phyloP scores from a whole-genome alignment of 2,329 filamentous ascomycete species.

The Beauveria rudraprayagi region DNA sequence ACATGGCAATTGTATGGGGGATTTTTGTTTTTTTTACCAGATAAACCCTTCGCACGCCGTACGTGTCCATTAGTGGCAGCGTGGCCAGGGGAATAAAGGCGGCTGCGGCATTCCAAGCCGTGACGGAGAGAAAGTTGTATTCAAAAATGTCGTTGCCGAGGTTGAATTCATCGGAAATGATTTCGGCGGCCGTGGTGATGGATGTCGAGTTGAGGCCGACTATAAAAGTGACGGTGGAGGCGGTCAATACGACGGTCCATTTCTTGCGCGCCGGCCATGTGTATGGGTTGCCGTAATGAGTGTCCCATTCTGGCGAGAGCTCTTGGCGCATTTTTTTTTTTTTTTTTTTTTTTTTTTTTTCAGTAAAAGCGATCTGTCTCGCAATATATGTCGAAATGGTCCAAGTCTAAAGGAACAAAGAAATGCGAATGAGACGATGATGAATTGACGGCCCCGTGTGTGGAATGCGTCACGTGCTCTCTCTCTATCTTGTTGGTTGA shows the following conservation, averaged over 20 bases:
- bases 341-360: background rate
- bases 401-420: too few species aligned
- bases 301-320: background rate
- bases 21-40: background rate
- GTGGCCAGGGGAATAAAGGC: conserved; percentile 9
- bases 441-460: background rate
- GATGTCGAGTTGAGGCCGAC: conserved; percentile 13
- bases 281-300: conserved; percentile 8
- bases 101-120: conserved; percentile 13
- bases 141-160: conserved; percentile 3
- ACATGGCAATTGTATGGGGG: background rate
- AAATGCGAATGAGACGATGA: too few species aligned
- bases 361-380: too few species aligned
- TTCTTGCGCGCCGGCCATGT: conserved; percentile 9
- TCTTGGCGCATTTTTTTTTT: background rate
- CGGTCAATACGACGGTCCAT: conserved; percentile 11
- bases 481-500: background rate
- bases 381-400: too few species aligned
- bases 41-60: conserved; percentile 11
- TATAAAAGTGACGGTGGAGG: conserved; percentile 8
- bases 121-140: conserved; percentile 11
- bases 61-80: conserved; percentile 14
- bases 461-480: background rate
- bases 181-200: conserved; percentile 11
- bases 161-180: conserved; percentile 5